Evolutionary conservation across 768 basidiomycete species (phyloP).

Genomic region (Tulasnella sp.): DNA sequence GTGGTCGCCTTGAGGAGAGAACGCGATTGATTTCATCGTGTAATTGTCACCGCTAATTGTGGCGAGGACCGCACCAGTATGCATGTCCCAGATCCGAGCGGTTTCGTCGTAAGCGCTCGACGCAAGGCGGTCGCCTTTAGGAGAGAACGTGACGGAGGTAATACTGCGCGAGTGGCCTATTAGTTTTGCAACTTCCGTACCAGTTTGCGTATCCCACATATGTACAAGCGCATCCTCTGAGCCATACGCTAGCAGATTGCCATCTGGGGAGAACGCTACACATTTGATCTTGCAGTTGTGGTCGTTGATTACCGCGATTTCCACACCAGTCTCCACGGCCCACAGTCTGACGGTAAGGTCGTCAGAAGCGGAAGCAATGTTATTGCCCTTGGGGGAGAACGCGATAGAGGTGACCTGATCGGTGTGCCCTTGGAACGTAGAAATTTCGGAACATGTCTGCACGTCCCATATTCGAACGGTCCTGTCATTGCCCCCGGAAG

Average conservation of each 20-base stretch:
- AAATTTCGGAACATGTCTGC: background rate
- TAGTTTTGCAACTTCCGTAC: background rate
- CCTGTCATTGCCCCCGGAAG: slow-evolving; percentile 9
- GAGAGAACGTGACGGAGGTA: slow-evolving; percentile 14
- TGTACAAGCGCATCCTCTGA: background rate
- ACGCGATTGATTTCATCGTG: background rate
- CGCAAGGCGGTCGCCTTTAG: slow-evolving; percentile 3
- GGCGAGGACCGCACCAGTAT: background rate
- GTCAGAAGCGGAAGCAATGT: background rate
- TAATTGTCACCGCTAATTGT: background rate
- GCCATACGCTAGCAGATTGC: background rate
- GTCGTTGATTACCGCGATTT: background rate
- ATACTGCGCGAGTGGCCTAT: background rate
- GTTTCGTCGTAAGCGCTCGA: slow-evolving; percentile 13
- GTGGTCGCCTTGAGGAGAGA: slow-evolving; percentile 6
- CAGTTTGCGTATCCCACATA: slow-evolving; percentile 13
- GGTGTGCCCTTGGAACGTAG: background rate
- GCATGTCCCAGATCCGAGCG: slow-evolving; percentile 12
- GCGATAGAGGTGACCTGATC: slow-evolving; percentile 7
- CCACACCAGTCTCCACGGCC: background rate
- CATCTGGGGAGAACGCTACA: slow-evolving; percentile 15
- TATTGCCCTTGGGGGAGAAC: slow-evolving; percentile 14
- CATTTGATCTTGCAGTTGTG: background rate
- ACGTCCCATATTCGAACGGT: slow-evolving; percentile 15
- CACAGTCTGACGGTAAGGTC: slow-evolving; percentile 1